phyloP scores from a whole-genome alignment of 2,329 filamentous ascomycete genomes.

The Malbranchea cinnamomea region DNA sequence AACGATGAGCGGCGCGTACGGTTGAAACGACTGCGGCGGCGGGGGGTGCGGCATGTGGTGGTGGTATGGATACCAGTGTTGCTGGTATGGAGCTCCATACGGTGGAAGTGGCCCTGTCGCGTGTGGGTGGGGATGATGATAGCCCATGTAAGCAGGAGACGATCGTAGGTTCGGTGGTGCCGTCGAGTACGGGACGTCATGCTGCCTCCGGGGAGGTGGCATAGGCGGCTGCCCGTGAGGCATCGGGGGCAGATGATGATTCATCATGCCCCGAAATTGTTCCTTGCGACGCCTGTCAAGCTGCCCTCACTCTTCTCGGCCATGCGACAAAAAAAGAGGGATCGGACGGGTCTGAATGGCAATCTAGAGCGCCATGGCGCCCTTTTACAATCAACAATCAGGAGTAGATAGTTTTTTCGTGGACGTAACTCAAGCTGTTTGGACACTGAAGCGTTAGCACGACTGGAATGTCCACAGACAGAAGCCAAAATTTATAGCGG shows the following conservation, averaged over 20 bases:
- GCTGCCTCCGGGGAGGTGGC: slow-evolving; percentile 33
- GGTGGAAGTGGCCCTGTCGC: slow-evolving; percentile 34
- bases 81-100: slow-evolving; percentile 30
- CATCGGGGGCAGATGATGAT: slow-evolving; percentile 30
- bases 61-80: slow-evolving; percentile 31
- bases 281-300: slow-evolving; percentile 10
- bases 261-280: slow-evolving; percentile 26
- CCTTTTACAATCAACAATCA: no score
- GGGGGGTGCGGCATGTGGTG: slow-evolving; percentile 26
- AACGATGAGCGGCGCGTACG: slow-evolving; percentile 29
- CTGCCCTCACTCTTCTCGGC: slow-evolving; percentile 18
- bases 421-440: no score
- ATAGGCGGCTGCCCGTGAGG: slow-evolving; percentile 36
- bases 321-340: no score
- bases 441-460: no score
- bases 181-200: slow-evolving; percentile 29
- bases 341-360: no score
- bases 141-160: slow-evolving; percentile 44
- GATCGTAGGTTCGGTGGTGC: slow-evolving; percentile 38
- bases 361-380: no score
- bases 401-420: no score
- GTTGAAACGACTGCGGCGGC: slow-evolving; percentile 25
- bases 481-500: no score
- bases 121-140: slow-evolving; percentile 40
- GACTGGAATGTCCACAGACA: no score